Evolutionary conservation across 371 early-diverging fungal genomes (phyloP), one percentile per base, ranked within the genome.

Genomic region (Mortierella polycephala): DNA sequence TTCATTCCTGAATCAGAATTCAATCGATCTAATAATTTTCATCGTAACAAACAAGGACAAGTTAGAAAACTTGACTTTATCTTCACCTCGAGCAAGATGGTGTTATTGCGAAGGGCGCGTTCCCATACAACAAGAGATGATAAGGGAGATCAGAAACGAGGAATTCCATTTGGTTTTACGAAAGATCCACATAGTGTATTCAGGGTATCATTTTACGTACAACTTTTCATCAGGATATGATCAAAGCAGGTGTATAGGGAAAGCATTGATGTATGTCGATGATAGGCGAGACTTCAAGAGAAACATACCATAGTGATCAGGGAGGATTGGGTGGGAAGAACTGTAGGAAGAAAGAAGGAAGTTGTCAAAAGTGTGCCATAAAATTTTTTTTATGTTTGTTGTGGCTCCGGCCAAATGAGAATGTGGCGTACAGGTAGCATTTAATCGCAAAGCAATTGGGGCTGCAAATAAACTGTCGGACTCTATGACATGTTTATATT

Each of bases 121-220:
- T 30, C 30, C 30, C 30, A 30, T 30, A 51, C 20, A 14, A 5
- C 47, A n/a, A 47, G 47, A 47, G 20, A 51, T 51, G 51, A 18
- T 13, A 18, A 51, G 8, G 13, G 51, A 50, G 51, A 50, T 50
- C 79, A 79, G 79, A 79, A 79, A 79, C 79, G 79, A 79, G 79
- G 79, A 79, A 79, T 79, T 79, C 79, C 79, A 77, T 79, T 79
- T 64, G 62, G 79, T 79, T 69, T 69, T 79, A 79, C 79, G 79
- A 55, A 65, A 62, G 63, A 71, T 79, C 79, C 79, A 79, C 79
- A 79, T 72, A 18, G 64, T 79, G 55, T 72, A 62, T 79, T 79
- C 79, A 59, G 79, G 79, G 73, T 79, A 79, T 79, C 79, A 72
- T 79, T 79, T 79, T 65, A 69, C 79, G 79, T 79, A 79, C 77